Evolutionary conservation across 495 filamentous ascomycete genomes (phyloP), one percentile per base, ranked within the genome.

Genomic region (Hyaloscypha hepaticicola): DNA sequence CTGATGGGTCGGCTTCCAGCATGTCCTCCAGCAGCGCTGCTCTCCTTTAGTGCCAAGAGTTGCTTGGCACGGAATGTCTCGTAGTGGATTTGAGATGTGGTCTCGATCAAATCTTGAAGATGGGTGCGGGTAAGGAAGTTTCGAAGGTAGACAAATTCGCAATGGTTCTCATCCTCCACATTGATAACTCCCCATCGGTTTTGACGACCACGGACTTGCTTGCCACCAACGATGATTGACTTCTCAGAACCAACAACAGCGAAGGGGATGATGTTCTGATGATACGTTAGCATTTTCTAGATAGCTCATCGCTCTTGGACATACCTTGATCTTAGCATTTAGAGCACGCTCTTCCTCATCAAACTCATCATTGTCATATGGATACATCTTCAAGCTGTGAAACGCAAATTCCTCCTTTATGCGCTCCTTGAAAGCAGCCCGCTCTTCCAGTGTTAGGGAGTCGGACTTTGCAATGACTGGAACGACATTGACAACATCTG

Each of bases 311-410:
- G n/a, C 2, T 60, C 21, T 29, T 19, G 26, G 8, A 74, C 82
- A 53, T 80, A 93, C 92, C 90, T 96, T 98, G 80, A 99, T 98
- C 75, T 95, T 90, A 58, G 83, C 87, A 78, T 99, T 97, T 78
- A 96, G 81, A 27, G 88, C 90, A 65, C 92, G 88, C 83, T 99
- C 95, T 83, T 99, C 95, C 74, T 93, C 89, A 71, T 99, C 95
- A 63, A 97, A 86, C 84, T 99, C 95, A 69, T 98, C 95, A 75
- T 97, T 98, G 79, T 98, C 94, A 77, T 99, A 99, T 56, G 95
- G 95, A 83, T 96, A 99, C 95, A 99, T 99, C 82, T 96, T 92
- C 75, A 98, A 85, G 83, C 97, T 98, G 86, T 99, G 95, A 88
- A 99, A 99, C 48, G 90, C 82, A 77, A 99, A 98, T 75, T 99